Evolutionary conservation across 108 stramenopile species (phyloP).

Genomic region (Skeletonema potamos): DNA sequence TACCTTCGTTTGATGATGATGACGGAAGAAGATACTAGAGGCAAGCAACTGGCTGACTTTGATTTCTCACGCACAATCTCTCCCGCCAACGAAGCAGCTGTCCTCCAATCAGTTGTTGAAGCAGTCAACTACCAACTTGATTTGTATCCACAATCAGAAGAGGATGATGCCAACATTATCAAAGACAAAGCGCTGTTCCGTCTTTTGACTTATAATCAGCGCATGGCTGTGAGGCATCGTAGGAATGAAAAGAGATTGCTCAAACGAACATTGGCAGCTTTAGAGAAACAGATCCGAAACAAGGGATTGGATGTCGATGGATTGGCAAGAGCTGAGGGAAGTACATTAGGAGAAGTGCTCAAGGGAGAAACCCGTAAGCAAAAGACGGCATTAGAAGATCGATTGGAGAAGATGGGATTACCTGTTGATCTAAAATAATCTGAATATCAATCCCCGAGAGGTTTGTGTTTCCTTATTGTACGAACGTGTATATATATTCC

Average conservation of each 20-base stretch:
- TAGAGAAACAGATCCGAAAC: slow-evolving; percentile 75
- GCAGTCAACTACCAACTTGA: slow-evolving; percentile 83
- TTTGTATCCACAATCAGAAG: slow-evolving; percentile 89
- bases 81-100: slow-evolving; percentile 89
- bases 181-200: slow-evolving; percentile 83
- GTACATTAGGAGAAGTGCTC: slow-evolving; percentile 76
- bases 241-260: slow-evolving; percentile 90
- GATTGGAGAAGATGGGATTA: slow-evolving; percentile 86
- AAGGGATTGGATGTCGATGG: slow-evolving; percentile 79
- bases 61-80: slow-evolving; percentile 87
- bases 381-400: slow-evolving; percentile 82
- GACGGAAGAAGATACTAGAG: slow-evolving; percentile 89
- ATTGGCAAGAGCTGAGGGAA: slow-evolving; percentile 74
- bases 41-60: slow-evolving; percentile 71
- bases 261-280: slow-evolving; percentile 86
- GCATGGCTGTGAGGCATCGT: slow-evolving; percentile 89
- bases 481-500: not conserved
- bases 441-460: not conserved
- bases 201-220: slow-evolving; percentile 77
- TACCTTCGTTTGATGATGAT: slow-evolving; percentile 93
- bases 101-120: slow-evolving; percentile 76
- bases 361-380: slow-evolving; percentile 80
- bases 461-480: not conserved
- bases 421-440: slow-evolving; percentile 77
- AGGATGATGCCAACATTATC: slow-evolving; percentile 84